These are phyloP conservation scores for Suhomyces atakaporum DNA, from an alignment of 1,139 yeast species.

Conservation along the genomic window DNA sequence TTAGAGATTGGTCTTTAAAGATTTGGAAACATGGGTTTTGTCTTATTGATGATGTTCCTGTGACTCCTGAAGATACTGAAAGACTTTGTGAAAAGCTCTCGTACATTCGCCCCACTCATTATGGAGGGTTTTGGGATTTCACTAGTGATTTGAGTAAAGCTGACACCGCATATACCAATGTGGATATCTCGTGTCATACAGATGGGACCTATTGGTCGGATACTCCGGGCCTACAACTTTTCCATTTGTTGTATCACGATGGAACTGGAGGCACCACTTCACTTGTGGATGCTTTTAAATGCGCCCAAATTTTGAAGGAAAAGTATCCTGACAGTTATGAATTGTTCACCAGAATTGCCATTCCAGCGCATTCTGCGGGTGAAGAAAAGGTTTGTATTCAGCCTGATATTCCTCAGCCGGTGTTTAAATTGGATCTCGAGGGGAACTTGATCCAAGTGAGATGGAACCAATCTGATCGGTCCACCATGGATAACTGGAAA, in stretches of 20 bases:
- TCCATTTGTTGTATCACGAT: constrained; percentile 65
- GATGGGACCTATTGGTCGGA: constrained; percentile 83
- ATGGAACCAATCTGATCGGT: constrained; percentile 77
- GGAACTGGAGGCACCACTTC: constrained; percentile 78
- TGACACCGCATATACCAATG: constrained; percentile 75
- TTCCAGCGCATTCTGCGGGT: constrained; percentile 81
- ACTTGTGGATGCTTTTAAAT: constrained; percentile 67
- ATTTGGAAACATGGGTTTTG: constrained; percentile 66
- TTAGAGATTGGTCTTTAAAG: constrained; percentile 61
- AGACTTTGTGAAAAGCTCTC: constrained; percentile 59
- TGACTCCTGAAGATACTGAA: constrained; percentile 62
- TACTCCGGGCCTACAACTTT: constrained; percentile 73
- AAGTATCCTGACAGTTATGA: constrained; percentile 58
- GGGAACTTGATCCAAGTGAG: constrained; percentile 66
- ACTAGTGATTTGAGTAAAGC: constrained; percentile 70
- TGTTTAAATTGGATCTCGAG: constrained; percentile 55
- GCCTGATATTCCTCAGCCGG: constrained; percentile 62
- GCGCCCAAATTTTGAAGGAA: constrained; percentile 54
- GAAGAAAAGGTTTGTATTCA: constrained; percentile 68
- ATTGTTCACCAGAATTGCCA: constrained; percentile 50
- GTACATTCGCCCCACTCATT: constrained; percentile 71
- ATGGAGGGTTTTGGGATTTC: constrained; percentile 83
- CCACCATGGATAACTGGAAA: constrained; percentile 62
- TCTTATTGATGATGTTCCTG: constrained; percentile 64
- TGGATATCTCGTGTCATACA: constrained; percentile 68